Percentiles rank a stretch among this genome's conserved stretches.
These are phyloP conservation scores for Alloteropsis angusta DNA, from an alignment of 202 grass and related monocot genomes.

Conservation along the genomic window DNA sequence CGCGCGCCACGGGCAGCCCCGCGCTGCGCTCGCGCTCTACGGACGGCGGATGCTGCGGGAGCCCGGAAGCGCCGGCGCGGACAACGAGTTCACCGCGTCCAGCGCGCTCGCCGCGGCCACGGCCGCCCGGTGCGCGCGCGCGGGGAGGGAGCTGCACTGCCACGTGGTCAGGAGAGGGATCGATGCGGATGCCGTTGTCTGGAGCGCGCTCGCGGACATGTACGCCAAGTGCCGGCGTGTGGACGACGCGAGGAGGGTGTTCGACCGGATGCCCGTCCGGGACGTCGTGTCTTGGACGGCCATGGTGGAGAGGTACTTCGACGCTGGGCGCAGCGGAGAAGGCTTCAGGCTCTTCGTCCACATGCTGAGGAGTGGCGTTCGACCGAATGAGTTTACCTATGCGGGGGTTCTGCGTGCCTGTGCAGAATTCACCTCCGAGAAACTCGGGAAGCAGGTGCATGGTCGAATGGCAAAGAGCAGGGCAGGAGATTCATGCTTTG, in stretches of 20 bases:
- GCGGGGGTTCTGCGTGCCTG: slow-evolving; percentile 59
- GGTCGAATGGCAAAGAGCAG: slow-evolving; percentile 51
- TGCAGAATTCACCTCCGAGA: slow-evolving; percentile 44
- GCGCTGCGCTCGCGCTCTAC: slow-evolving; percentile 55
- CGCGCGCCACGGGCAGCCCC: slow-evolving; percentile 36
- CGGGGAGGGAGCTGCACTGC: slow-evolving; percentile 75
- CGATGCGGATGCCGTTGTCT: slow-evolving; percentile 47
- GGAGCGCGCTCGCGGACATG: slow-evolving; percentile 83
- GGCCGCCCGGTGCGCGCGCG: slow-evolving; percentile 25
- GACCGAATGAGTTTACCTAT: slow-evolving; percentile 73
- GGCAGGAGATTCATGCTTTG: slow-evolving; percentile 47
- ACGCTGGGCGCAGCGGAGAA: slow-evolving; percentile 33
- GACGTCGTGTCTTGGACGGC: slow-evolving; percentile 78
- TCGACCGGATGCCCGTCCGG: slow-evolving; percentile 37
- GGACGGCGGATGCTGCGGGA: slow-evolving; percentile 52
- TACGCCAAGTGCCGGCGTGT: slow-evolving; percentile 72
- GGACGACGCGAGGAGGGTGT: slow-evolving; percentile 61
- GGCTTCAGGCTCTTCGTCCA: slow-evolving; percentile 50
- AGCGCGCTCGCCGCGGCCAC: slow-evolving; percentile 58
- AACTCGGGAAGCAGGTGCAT: slow-evolving; percentile 58
- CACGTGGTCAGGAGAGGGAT: slow-evolving; percentile 62
- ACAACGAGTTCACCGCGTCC: slow-evolving; percentile 87
- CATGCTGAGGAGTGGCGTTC: slow-evolving; percentile 39
- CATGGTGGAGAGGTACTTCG: slow-evolving; percentile 84
- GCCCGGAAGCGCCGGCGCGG: slow-evolving; percentile 7